phyloP scores from a whole-genome alignment of 2,329 filamentous ascomycete genomes.

The Emergomyces pasteurianus region DNA sequence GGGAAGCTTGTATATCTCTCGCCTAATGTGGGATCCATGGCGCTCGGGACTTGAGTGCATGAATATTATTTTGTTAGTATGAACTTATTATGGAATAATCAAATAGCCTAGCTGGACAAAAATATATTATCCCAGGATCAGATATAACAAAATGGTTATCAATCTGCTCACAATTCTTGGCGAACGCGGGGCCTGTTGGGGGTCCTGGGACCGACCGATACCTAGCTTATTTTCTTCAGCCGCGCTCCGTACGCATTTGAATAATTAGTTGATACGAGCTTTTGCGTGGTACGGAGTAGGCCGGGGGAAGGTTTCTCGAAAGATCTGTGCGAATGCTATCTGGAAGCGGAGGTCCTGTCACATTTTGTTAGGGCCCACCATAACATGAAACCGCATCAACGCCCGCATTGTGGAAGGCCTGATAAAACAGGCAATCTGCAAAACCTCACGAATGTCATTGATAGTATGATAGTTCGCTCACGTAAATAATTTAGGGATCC shows the following conservation, averaged over 20 bases:
- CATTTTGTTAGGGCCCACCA: neutral
- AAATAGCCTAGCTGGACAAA: neutral
- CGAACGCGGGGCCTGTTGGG: neutral
- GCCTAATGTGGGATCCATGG: neutral
- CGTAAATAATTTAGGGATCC: neutral
- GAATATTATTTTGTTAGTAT: neutral
- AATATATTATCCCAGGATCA: neutral
- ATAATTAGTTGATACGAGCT: too few species aligned
- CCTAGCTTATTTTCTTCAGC: neutral
- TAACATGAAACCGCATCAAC: neutral
- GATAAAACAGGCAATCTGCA: neutral
- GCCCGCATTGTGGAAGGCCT: neutral
- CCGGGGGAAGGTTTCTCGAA: neutral
- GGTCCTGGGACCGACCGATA: neutral
- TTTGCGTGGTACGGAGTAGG: neutral
- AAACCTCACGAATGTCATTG: neutral
- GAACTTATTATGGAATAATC: neutral
- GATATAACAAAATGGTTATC: neutral
- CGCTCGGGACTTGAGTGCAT: neutral
- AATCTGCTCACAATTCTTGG: neutral
- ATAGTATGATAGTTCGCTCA: neutral
- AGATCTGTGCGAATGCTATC: neutral
- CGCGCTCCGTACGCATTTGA: neutral
- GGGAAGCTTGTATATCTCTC: conserved; percentile 11
- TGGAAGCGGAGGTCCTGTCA: neutral